Conservation (phyloP, 225 moss, liverwort and hornwort species). For the Takakia lepidozioides region DNA sequence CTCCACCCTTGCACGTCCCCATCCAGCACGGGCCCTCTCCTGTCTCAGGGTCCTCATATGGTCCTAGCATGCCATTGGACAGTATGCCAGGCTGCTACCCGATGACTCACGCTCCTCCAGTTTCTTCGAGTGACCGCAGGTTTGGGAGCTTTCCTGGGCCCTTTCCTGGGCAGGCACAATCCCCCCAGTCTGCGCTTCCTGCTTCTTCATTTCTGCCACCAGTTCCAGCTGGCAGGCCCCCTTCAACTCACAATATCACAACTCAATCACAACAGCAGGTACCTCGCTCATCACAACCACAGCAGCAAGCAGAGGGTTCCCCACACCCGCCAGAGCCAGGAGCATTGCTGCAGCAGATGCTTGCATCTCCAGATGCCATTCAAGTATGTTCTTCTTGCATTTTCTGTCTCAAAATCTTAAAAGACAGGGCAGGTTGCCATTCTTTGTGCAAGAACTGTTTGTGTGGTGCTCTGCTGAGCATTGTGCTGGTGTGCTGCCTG, state of each 20-base stretch:
- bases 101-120: slow-evolving; percentile 24
- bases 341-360: slow-evolving; percentile 84
- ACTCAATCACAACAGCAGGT: slow-evolving; percentile 4
- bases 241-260: slow-evolving; percentile 39
- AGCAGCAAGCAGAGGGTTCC: slow-evolving; percentile 10
- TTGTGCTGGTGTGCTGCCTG: background rate
- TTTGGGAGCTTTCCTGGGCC: slow-evolving; percentile 39
- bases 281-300: slow-evolving; percentile 6
- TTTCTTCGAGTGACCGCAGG: slow-evolving; percentile 41
- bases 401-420: background rate
- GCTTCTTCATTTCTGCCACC: slow-evolving; percentile 61
- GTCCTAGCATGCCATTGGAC: slow-evolving; percentile 38
- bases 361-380: slow-evolving; percentile 92
- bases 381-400: slow-evolving; percentile 39
- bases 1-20: slow-evolving; percentile 37
- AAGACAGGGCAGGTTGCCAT: too few relatives aligned
- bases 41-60: slow-evolving; percentile 35
- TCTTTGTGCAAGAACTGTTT: too few relatives aligned
- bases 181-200: too few relatives aligned
- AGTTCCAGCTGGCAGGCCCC: slow-evolving; percentile 57
- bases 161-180: slow-evolving; percentile 27
- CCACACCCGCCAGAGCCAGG: slow-evolving; percentile 67
- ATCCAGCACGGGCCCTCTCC: slow-evolving; percentile 46
- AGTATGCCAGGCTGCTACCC: slow-evolving; percentile 30
- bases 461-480: too few relatives aligned